Evolutionary conservation across 2,329 filamentous ascomycete genomes (phyloP), one percentile per base, ranked within the genome.

Genomic region (Neofusicoccum kwambonambiense): DNA sequence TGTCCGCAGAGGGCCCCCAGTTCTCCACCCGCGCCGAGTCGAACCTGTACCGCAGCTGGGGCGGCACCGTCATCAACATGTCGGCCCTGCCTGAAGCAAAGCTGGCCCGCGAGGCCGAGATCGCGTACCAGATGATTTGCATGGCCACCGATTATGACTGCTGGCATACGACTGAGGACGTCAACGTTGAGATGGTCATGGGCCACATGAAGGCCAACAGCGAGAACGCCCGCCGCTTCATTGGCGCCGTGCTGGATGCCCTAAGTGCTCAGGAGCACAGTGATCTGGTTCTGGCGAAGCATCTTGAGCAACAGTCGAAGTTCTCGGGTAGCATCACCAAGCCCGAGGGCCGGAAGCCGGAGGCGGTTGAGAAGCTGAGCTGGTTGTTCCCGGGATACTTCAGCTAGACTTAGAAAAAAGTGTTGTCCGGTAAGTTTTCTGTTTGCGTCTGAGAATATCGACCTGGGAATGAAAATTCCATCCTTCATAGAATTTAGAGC

Each of bases 101-200:
- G 84, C 88, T 99, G 19, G 95, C 95, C 9, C 89, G 92, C 62
- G 95, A 99, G 82, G 95, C 95, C 27, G 95, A 99, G 83, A 90
- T 99, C 71, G 90, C 90, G 41, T 98, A 98, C 80, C 93, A 96
- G 82, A 96, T 97, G 87, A 96, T 99, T 74, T 97, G 94, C 84
- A 99, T 99, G 95, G 92, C 92, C 39, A 99, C 95, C 34, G 95
- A 99, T 82, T 99, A 99, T 78, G 95, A 99, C 83, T 98, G 94
- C 87, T 99, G 95, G 95, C 90, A 93, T 75, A 88, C 86, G 19
- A 86, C 86, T 56, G 90, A 88, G 65, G 82, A 86, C 67, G 95
- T 99, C 68, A 93, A 93, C 67, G 95, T 99, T 22, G 91, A 93
- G 78, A 96, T 98, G 91, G 95, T 99, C 64, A 92, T 97, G 88